Conservation (phyloP, 2,329 filamentous ascomycete genomes). For the Plenodomus lindquistii region DNA sequence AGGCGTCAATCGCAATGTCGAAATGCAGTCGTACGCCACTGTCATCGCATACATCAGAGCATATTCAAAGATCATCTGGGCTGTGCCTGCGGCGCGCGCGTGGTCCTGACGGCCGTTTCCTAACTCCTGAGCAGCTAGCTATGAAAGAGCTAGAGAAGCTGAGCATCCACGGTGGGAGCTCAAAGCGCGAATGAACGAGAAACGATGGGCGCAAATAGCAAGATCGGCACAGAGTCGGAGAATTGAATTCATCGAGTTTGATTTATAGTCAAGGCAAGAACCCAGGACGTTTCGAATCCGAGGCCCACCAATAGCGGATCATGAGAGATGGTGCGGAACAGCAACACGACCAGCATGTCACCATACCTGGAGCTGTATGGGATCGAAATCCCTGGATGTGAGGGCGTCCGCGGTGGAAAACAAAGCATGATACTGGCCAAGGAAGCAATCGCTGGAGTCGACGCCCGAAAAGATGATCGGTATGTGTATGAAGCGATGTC, state of each 20-base stretch:
- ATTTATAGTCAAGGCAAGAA: not conserved
- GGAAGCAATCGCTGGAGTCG: too few relatives aligned
- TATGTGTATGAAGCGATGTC: too few relatives aligned
- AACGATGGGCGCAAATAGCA: not conserved
- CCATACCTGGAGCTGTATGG: too few relatives aligned
- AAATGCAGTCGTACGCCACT: not conserved
- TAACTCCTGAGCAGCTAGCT: conserved; percentile 1
- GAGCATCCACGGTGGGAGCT: not conserved
- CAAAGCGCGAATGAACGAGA: too few relatives aligned
- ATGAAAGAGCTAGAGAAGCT: not conserved
- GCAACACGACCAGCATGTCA: not conserved
- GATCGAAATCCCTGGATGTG: too few relatives aligned
- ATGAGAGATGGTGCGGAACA: not conserved
- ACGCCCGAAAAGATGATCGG: too few relatives aligned
- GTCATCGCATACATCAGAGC: not conserved
- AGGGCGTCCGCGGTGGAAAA: too few relatives aligned
- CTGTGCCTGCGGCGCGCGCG: not conserved
- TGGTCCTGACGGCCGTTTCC: conserved; percentile 2
- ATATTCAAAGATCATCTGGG: not conserved
- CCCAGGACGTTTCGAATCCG: not conserved
- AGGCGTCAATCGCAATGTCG: not conserved
- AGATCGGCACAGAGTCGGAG: not conserved
- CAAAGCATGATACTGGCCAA: too few relatives aligned
- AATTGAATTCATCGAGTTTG: not conserved
- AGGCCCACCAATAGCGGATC: not conserved